These are phyloP conservation scores for Fraxinus anomala DNA, from an alignment of 257 asterid genomes.

Conservation along the genomic window DNA sequence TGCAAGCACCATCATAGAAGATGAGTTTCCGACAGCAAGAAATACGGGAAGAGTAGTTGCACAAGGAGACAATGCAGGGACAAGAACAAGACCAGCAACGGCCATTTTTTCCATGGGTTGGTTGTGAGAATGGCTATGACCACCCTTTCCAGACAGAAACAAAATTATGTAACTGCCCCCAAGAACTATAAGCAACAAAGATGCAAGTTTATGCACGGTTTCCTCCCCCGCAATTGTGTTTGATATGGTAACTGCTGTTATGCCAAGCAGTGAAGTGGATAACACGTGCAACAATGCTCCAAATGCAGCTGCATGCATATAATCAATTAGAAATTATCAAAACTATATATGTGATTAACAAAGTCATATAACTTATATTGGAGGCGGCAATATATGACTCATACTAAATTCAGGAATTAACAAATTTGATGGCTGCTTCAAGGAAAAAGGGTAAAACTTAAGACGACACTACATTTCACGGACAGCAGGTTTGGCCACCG, in stretches of 20 bases:
- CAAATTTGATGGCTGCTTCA: background rate
- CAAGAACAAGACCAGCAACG: slow-evolving; percentile 96
- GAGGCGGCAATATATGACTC: background rate
- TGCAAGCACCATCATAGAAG: slow-evolving; percentile 96
- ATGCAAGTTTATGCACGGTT: slow-evolving; percentile 95
- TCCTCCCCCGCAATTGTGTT: slow-evolving; percentile 99
- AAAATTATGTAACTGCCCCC: slow-evolving; percentile 83
- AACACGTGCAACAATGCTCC: slow-evolving; percentile 91
- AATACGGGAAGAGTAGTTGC: slow-evolving; percentile 98
- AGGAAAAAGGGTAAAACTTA: background rate
- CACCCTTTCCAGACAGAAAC: slow-evolving; percentile 81
- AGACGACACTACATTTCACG: background rate
- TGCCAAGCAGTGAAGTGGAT: slow-evolving; percentile 90
- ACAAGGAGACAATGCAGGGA: slow-evolving; percentile 96
- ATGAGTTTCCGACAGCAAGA: slow-evolving; percentile 96
- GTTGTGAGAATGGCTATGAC: slow-evolving; percentile 92
- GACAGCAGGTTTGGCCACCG: too few species aligned
- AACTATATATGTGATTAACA: background rate
- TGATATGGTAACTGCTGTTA: slow-evolving; percentile 90
- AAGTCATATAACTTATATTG: background rate
- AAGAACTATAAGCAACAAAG: slow-evolving; percentile 77
- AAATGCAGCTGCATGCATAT: slow-evolving; percentile 74
- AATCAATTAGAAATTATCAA: slow-evolving; percentile 11
- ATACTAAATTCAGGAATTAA: background rate
- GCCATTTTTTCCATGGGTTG: slow-evolving; percentile 99